Evolutionary conservation across 306 rosid species (phyloP), one percentile per base, ranked within the genome.

Genomic region (Castanospermum australe): DNA sequence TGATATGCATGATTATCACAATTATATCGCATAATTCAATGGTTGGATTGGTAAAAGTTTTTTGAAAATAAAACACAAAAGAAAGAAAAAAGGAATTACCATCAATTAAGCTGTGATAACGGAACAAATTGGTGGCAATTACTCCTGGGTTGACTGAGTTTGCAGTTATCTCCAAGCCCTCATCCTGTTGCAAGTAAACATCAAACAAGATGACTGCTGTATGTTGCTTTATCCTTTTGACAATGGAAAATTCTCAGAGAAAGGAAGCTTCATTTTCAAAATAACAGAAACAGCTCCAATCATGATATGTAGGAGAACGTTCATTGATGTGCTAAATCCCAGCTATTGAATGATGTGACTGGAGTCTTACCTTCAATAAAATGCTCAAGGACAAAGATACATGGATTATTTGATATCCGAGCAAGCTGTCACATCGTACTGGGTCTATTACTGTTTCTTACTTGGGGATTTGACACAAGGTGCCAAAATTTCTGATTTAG

Each of bases 131-230:
- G 48, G 95, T 88, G 9, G 64, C 68, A 24, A 87, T 85, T 71
- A 75, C 67, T 77, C 95, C 92, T 5, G 92, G 95, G 79, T 83
- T 90, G 61, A 87, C 50, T 25, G 95, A 80, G 73, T 88, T 87
- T 2, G 91, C 91, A 22, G 87, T 88, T 60, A 90, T 70, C 30
- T 83, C 47, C 42, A 52, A 78, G 25, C 86, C 86, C 60, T 90
- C 89, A 70, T 83, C 87, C 91, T 90, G 75, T 67, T 77, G 20
- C 41, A 38, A 18, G 75, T 66, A 8, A 79, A 54, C 52, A 36
- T 55, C 52, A 21, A 84, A 61, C 36, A 33, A 33, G 33, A 67
- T 35, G 21, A 75, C 44, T 10, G 20, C 44, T 42, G n/a, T 13
- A 47, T 18, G 33, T 51, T 50, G 72, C 39, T 67, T 22, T 18